Evolutionary conservation across 768 basidiomycete species (phyloP), one percentile per base, ranked within the genome.

Genomic region (Fomitopsis serialis): DNA sequence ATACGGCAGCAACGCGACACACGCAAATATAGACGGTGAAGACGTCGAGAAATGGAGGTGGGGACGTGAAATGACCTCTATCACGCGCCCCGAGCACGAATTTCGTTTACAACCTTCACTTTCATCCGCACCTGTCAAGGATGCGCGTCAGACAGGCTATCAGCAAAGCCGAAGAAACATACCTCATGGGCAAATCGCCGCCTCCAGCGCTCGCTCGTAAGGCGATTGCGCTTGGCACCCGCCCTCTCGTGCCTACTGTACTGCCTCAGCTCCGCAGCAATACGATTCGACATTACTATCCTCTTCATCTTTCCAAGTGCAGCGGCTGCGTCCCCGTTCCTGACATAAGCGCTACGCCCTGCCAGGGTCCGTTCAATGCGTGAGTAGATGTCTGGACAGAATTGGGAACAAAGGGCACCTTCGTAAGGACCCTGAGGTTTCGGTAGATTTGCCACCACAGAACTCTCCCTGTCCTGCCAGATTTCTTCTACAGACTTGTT

Each of bases 181-280:
- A 82, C 90, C 78, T 89, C 85, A 60, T 89, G 74, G 45, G 89
- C 85, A 68, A 92, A 93, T 55, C 78, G 81, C 62, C 76, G 83
- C 65, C 87, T 78, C 87, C 89, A 92, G 59, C 89, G 78, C 68
- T 87, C 77, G 62, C 89, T 91, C 47, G 72, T 73, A 62, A 92
- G 72, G 57, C 89, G 78, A 56, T 87, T 77, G 56, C 89, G 81
- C 68, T 89, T 91, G 55, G 76, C 79, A 32, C 91, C 89, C 70
- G 82, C 86, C 74, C 92, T 89, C 69, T 91, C 91, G 66, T 92
- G 90, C 58, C 91, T 75, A 53, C 78, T 72, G 42, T 73, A 65
- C 61, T 73, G 58, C 48, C 72, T 71, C 42, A 83, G 67, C 57
- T 83, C 80, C 2, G 85, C 77, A 1, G 64, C n/a, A n/a, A n/a